Evolutionary conservation across 495 filamentous ascomycete species (phyloP), one percentile per base, ranked within the genome.

Genomic region (Penicillium tannophilum): DNA sequence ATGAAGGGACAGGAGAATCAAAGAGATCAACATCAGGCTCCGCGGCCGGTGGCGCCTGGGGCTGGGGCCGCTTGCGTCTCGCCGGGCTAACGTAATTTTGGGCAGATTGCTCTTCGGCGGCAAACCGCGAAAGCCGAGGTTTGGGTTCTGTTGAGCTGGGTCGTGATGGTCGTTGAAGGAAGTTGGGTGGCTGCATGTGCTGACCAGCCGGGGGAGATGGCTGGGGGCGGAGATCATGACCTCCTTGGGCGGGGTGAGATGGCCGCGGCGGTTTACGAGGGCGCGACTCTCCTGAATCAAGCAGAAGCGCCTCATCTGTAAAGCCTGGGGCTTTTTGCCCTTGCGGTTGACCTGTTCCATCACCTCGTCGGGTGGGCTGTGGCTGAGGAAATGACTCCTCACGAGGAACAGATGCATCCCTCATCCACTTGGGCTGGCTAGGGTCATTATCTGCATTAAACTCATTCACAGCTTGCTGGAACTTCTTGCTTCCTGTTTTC

Each of bases 371-470:
- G 26, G 60, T 41, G 7, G 59, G 61, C 35, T 52, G 59, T 35
- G 55, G 56, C 35, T 49, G 58, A 24, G 70, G 50, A 16, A 61
- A 43, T 17, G 66, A 46, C 39, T 76, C 63, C 11, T 75, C 70
- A n/a, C 49, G 70, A 54, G 64, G 76, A 52, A 74, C 61, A 26
- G 80, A 77, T 23, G 82, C 77, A 52, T 91, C 89, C 63, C 86
- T 84, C 93, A 98, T 96, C 94, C 94, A 98, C 63, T 90, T 93
- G 1, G 94, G 94, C 67, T 96, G 90, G 66, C 70, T 91, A 2
- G 90, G 79, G 68, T 97, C 94, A 28, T 85, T 81, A n/a, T 90
- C 88, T 2, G 81, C 71, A 63, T 97, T 93, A 60, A 97, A 88
- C 19, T 98, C 94, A 16, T 90, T 85, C 14, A 98, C 90, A 14